A percentile compares a stretch with the other conserved stretches of the same genome.
Evolutionary conservation across 1,284 basidiomycete species (phyloP).

Genomic region (Chalciporus sp.): DNA sequence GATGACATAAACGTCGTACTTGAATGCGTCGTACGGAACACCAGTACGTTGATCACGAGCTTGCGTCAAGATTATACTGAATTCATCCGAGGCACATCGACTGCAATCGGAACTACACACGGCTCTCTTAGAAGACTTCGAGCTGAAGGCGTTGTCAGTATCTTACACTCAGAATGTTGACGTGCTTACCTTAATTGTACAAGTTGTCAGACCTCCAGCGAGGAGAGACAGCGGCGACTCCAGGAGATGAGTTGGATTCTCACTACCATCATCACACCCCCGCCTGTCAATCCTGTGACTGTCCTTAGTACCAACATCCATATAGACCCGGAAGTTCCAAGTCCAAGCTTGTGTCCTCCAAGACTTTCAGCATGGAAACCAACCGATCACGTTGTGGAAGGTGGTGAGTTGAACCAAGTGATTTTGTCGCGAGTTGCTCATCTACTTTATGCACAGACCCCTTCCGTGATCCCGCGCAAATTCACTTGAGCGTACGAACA

Average conservation of each 20-base stretch:
- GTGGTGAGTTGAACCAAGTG: not conserved
- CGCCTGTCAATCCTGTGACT: not conserved
- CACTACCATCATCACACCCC: not conserved
- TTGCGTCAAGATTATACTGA: constrained; percentile 4
- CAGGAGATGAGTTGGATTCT: not conserved
- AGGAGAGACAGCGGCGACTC: not conserved
- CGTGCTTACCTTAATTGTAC: not conserved
- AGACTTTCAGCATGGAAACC: not conserved
- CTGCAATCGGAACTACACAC: not conserved
- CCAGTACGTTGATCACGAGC: constrained; percentile 9
- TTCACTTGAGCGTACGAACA: constrained; percentile 9
- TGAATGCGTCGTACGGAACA: constrained; percentile 20
- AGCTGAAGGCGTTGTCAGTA: constrained; percentile 13
- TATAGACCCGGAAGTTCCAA: too few relatives aligned
- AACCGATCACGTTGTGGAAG: not conserved
- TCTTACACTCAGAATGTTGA: not conserved
- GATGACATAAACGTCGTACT: constrained; percentile 18
- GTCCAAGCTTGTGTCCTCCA: not conserved
- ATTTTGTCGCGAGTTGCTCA: not conserved
- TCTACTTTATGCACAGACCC: not conserved
- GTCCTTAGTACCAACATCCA: not conserved
- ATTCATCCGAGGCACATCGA: constrained; percentile 10
- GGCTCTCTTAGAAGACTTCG: not conserved
- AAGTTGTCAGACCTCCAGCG: not conserved
- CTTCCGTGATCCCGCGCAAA: not conserved